phyloP scores from a whole-genome alignment of 192 early-diverging fungal genomes.

The Coemansia sp. region DNA sequence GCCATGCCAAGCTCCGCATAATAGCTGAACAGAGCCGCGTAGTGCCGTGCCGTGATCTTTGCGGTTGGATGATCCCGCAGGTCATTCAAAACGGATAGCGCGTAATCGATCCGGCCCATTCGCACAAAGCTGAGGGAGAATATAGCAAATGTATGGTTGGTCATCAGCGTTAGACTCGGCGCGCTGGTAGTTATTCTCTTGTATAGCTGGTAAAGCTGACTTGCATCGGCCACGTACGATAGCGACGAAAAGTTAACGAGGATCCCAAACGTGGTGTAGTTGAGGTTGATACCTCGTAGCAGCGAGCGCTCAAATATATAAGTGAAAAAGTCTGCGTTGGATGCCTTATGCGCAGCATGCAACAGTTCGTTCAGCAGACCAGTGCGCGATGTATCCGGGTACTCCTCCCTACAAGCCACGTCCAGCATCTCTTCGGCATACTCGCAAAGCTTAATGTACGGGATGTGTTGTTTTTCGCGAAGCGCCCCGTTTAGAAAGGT shows the following conservation, averaged over 20 bases:
- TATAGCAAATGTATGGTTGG: slow-evolving; percentile 27
- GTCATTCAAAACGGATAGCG: slow-evolving; percentile 18
- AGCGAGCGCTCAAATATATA: slow-evolving; percentile 28
- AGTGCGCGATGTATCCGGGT: slow-evolving; percentile 14
- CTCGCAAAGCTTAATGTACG: slow-evolving; percentile 4
- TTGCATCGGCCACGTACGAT: slow-evolving; percentile 13
- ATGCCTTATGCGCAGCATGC: slow-evolving; percentile 13
- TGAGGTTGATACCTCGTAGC: slow-evolving; percentile 13
- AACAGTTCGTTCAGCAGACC: slow-evolving; percentile 44
- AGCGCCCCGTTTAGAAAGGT: slow-evolving; percentile 21
- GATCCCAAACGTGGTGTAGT: slow-evolving; percentile 40
- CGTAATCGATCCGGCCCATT: slow-evolving; percentile 20
- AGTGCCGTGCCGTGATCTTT: slow-evolving; percentile 3
- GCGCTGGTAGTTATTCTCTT: slow-evolving; percentile 13
- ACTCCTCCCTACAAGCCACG: slow-evolving; percentile 3
- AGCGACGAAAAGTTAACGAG: slow-evolving; percentile 21
- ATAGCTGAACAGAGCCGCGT: slow-evolving; percentile 15
- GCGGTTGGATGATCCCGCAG: slow-evolving; percentile 27
- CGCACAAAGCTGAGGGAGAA: slow-evolving; percentile 47
- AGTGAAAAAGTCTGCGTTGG: slow-evolving; percentile 11
- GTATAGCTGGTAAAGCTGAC: slow-evolving; percentile 22
- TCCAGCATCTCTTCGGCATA: slow-evolving; percentile 32
- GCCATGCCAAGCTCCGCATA: slow-evolving; percentile 27
- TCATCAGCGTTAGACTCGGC: slow-evolving; percentile 13
- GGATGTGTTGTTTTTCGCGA: slow-evolving; percentile 7